Evolutionary conservation across 225 moss, liverwort and hornwort genomes (phyloP), one percentile per base, ranked within the genome.

Genomic region (Sphagnum tenellum): DNA sequence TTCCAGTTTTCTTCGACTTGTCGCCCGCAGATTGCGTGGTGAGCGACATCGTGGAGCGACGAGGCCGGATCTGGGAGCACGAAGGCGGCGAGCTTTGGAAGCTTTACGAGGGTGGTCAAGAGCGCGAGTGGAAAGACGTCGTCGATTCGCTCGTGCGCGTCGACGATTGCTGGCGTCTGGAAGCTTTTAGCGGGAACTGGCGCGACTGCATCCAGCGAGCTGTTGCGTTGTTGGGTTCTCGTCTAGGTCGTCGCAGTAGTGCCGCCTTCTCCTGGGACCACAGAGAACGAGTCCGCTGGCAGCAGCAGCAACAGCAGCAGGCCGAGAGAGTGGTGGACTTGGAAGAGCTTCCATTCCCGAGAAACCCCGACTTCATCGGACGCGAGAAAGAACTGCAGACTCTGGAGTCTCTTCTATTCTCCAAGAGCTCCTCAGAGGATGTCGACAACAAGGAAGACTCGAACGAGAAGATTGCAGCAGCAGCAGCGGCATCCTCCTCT

Each of bases 81-180:
- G 65, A 87, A 3, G 87, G 84, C 4, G 87, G 84, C n/a, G 76
- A 87, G 65, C 69, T 83, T 11, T 87, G 87, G 87, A 84, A 76
- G 54, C 61, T 64, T 61, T 87, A 84, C 63, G 67, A 75, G 63
- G 87, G 87, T 3, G 78, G 78, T 48, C 29, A 29, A 29, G 87
- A 83, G 60, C 66, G 68, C 44, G 84, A 74, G 2, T 88, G 84
- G 87, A 67, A 49, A 14, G 79, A 73, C 12, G 81, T 81, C 9
- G 70, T 84, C 2, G 73, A 75, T 55, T 77, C 80, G 3, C 50
- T 88, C 50, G 67, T 79, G 5, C 69, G 46, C 5, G 72, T 81
- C 6, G 84, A 84, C 46, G 84, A 83, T 44, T 29, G 29, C 29
- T 84, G 78, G 71, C 66, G 75, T 50, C 74, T 87, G 56, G 87